Evolutionary conservation across 306 rosid genomes (phyloP).

Genomic region (Gynostemma pentaphyllum): DNA sequence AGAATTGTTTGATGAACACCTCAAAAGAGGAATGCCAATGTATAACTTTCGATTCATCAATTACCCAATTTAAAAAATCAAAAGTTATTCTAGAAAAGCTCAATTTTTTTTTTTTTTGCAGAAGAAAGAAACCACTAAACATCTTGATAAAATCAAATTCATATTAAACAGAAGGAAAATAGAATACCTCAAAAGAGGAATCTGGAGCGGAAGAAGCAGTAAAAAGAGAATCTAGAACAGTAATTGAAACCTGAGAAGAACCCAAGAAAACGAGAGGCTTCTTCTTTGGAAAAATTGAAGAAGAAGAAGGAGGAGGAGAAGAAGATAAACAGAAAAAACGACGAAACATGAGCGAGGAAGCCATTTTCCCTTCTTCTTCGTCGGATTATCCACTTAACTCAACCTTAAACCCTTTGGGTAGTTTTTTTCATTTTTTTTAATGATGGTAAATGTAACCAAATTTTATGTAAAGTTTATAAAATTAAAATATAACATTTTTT

Average conservation of each 20-base stretch:
- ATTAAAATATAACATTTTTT: no score
- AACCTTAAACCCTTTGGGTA: no score
- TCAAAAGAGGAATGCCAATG: no score
- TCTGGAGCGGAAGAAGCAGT: slow-evolving; percentile 46
- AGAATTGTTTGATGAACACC: no score
- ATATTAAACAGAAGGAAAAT: neutral
- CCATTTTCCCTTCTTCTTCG: slow-evolving; percentile 7
- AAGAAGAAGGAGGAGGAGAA: slow-evolving; percentile 26
- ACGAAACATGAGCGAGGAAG: slow-evolving; percentile 45
- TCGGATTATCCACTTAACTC: no score
- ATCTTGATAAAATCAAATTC: neutral
- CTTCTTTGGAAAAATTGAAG: slow-evolving; percentile 24
- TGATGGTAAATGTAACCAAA: no score
- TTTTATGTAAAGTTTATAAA: no score
- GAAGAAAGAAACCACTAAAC: neutral
- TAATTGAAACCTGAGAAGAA: slow-evolving; percentile 69
- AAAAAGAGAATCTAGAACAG: slow-evolving; percentile 69
- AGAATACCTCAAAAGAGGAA: slow-evolving; percentile 43
- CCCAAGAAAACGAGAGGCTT: slow-evolving; percentile 71
- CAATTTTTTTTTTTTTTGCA: no score
- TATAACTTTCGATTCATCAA: no score
- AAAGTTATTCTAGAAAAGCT: no score
- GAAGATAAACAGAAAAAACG: slow-evolving; percentile 42
- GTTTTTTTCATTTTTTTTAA: no score
- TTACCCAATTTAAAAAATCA: no score